These are phyloP conservation scores for Sarocladium strictum DNA, from an alignment of 2,329 filamentous ascomycete species.

Conservation along the genomic window DNA sequence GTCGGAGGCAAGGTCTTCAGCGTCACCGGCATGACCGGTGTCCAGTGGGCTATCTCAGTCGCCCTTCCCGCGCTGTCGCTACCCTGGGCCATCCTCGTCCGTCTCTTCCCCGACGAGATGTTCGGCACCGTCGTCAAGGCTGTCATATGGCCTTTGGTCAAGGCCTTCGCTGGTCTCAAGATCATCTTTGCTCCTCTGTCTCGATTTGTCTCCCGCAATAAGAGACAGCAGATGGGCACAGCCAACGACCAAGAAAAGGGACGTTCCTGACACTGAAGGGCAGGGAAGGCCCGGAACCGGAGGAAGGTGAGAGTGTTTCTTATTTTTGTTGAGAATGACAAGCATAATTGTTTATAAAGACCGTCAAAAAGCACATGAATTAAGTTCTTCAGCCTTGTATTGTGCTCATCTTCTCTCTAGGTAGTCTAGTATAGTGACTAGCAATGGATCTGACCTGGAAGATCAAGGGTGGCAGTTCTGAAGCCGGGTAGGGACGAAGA, in stretches of 20 bases:
- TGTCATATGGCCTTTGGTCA: slow-evolving; percentile 9
- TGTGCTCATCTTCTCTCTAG: no score
- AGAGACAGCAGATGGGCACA: neutral
- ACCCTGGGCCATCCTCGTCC: slow-evolving; percentile 42
- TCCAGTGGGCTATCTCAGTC: slow-evolving; percentile 49
- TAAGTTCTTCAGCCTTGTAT: no score
- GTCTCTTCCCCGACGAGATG: slow-evolving; percentile 42
- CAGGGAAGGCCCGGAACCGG: slow-evolving; percentile 2
- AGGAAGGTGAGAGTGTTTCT: neutral
- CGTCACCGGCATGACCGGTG: slow-evolving; percentile 36
- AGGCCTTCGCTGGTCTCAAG: neutral
- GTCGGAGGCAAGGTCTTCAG: slow-evolving; percentile 49
- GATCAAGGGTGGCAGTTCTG: no score
- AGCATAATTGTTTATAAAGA: no score
- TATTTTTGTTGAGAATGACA: no score
- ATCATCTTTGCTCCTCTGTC: neutral
- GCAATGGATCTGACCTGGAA: no score
- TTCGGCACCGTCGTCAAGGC: slow-evolving; percentile 19
- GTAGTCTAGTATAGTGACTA: no score
- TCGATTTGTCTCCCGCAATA: neutral
- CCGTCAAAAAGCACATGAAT: no score
- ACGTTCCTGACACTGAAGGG: slow-evolving; percentile 9
- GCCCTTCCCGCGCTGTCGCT: slow-evolving; percentile 41
- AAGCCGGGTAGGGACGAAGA: no score
- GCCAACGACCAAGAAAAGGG: slow-evolving; percentile 3